A percentile compares a stretch with the other conserved stretches of the same genome.
Evolutionary conservation across 1,284 basidiomycete genomes (phyloP).

Genomic region (Moniliophthora roreri): DNA sequence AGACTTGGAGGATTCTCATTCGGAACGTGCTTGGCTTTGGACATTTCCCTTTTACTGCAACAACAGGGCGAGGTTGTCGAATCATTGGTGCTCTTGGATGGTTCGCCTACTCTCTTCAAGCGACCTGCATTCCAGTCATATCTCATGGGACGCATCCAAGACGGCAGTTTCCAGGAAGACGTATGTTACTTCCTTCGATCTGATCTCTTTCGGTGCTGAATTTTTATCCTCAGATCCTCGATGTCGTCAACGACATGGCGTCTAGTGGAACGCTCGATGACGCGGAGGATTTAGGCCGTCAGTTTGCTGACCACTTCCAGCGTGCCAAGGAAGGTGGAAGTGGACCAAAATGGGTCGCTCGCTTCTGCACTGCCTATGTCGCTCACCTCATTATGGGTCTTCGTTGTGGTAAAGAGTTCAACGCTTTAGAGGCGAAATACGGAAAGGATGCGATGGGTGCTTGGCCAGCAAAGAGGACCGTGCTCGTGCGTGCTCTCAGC

Average conservation of each 20-base stretch:
- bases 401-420: background rate
- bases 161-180: background rate
- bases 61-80: background rate
- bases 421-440: background rate
- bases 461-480: background rate
- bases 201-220: background rate
- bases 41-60: background rate
- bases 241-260: constrained; percentile 1
- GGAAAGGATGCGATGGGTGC: background rate
- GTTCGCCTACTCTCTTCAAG: background rate
- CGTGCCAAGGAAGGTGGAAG: constrained; percentile 1
- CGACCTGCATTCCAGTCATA: background rate
- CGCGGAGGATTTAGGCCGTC: background rate
- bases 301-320: constrained; percentile 1
- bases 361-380: constrained; percentile 1
- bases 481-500: background rate
- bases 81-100: background rate
- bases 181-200: background rate
- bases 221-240: background rate
- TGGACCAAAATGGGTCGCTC: constrained; percentile 2
- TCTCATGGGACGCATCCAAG: background rate
- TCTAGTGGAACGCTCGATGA: background rate
- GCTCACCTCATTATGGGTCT: background rate
- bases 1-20: constrained; percentile 6
- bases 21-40: background rate